Evolutionary conservation across 768 basidiomycete genomes (phyloP).

Genomic region (Mycena rebaudengoi): DNA sequence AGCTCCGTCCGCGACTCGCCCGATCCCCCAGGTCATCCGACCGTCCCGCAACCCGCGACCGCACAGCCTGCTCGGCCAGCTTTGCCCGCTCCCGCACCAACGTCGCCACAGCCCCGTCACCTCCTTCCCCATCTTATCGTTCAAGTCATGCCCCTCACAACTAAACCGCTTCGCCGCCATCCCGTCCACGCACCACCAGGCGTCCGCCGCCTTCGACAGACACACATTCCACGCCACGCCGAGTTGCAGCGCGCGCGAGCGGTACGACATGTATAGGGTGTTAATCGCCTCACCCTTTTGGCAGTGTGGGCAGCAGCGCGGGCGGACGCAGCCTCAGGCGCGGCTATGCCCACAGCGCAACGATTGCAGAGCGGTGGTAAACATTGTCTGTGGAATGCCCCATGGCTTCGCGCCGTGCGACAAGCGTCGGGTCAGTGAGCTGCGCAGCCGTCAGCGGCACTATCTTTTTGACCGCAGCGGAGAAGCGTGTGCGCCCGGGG

Average conservation of each 20-base stretch:
- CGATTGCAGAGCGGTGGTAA: slow-evolving; percentile 73
- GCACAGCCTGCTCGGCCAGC: slow-evolving; percentile 79
- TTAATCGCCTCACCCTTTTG: slow-evolving; percentile 86
- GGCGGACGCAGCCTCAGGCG: slow-evolving; percentile 87
- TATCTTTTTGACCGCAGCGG: slow-evolving; percentile 87
- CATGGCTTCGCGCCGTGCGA: slow-evolving; percentile 64
- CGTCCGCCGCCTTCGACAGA: slow-evolving; percentile 93
- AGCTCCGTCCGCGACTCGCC: slow-evolving; percentile 71
- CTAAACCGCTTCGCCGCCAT: slow-evolving; percentile 95
- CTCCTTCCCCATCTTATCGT: slow-evolving; percentile 89
- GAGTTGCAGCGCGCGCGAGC: slow-evolving; percentile 87
- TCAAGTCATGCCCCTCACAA: slow-evolving; percentile 92
- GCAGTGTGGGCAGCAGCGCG: slow-evolving; percentile 84
- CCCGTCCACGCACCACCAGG: slow-evolving; percentile 95
- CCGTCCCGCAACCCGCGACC: slow-evolving; percentile 73
- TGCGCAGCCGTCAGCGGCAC: slow-evolving; percentile 32
- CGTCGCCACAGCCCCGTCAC: slow-evolving; percentile 86
- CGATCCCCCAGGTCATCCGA: slow-evolving; percentile 88
- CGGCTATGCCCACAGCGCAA: slow-evolving; percentile 84
- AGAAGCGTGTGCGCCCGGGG: slow-evolving; percentile 88
- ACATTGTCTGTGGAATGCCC: slow-evolving; percentile 68
- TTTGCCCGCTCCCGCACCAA: slow-evolving; percentile 86
- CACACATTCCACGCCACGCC: slow-evolving; percentile 95
- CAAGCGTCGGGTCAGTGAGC: slow-evolving; percentile 47
- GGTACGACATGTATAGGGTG: slow-evolving; percentile 87